Evolutionary conservation across 2,329 filamentous ascomycete genomes (phyloP).

Genomic region (Thielaviopsis euricoi): DNA sequence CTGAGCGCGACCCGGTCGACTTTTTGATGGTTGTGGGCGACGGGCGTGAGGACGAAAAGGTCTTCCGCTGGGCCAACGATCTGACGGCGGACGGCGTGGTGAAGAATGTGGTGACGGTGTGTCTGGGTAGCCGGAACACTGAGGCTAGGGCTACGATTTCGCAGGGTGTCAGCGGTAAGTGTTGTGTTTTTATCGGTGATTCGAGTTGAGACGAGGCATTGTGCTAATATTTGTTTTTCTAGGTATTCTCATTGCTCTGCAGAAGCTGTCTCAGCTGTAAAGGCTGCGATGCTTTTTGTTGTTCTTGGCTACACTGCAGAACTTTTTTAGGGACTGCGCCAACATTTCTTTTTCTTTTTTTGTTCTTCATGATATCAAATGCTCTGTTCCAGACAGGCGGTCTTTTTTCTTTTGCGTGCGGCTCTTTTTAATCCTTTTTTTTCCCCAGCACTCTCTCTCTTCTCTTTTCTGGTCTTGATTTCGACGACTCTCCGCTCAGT

Average conservation of each 20-base stretch:
- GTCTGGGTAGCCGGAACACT: conserved; percentile 72
- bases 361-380: conserved; percentile 4
- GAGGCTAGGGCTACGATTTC: conserved; percentile 73
- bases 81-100: conserved; percentile 43
- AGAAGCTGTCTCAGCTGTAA: conserved; percentile 22
- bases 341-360: conserved; percentile 3
- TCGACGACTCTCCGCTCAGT: background rate
- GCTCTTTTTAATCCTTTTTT: background rate
- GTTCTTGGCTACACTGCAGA: background rate
- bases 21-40: conserved; percentile 85
- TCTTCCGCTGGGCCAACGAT: conserved; percentile 86
- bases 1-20: conserved; percentile 39
- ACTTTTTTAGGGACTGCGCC: background rate
- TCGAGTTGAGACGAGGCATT: background rate
- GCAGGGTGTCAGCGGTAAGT: conserved; percentile 78
- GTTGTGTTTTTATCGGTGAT: conserved; percentile 1
- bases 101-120: conserved; percentile 65
- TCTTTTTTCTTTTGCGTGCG: background rate
- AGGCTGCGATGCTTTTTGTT: background rate
- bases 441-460: too few relatives aligned
- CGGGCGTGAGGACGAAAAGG: conserved; percentile 80
- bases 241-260: conserved; percentile 28
- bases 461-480: too few relatives aligned
- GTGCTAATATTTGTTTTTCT: background rate
- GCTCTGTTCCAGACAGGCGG: background rate